phyloP scores from a whole-genome alignment of 75 land plant genomes.

The Cupressus sempervirens region DNA sequence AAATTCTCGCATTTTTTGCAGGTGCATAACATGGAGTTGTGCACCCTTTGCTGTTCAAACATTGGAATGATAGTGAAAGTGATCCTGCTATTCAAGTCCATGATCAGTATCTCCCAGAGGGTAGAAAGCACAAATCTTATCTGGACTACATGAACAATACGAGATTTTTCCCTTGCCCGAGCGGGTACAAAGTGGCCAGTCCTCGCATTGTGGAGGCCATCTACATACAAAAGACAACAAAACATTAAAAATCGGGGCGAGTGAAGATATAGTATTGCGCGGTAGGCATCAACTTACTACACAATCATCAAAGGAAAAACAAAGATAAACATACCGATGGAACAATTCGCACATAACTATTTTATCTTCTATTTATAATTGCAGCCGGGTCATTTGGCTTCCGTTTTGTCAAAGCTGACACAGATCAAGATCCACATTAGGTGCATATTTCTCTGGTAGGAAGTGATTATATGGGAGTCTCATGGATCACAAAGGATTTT shows the following conservation, averaged over 20 bases:
- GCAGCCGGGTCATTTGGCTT: too few relatives aligned
- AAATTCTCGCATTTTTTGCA: constrained; percentile 61
- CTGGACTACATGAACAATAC: constrained; percentile 44
- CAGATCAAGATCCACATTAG: constrained; percentile 7
- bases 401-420: too few relatives aligned
- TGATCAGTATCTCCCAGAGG: constrained; percentile 33
- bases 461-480: constrained; percentile 5
- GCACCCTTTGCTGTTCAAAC: constrained; percentile 40
- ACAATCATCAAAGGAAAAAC: too few relatives aligned
- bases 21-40: constrained; percentile 60
- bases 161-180: constrained; percentile 62
- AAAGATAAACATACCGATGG: too few relatives aligned
- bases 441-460: constrained; percentile 18
- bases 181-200: constrained; percentile 71
- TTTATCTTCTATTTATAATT: too few relatives aligned
- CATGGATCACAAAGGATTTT: constrained; percentile 28
- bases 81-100: constrained; percentile 41
- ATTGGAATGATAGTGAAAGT: constrained; percentile 47
- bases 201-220: constrained; percentile 73
- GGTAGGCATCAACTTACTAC: too few relatives aligned
- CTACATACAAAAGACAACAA: too few relatives aligned
- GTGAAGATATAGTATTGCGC: too few relatives aligned
- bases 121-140: constrained; percentile 17
- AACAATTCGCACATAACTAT: too few relatives aligned
- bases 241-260: too few relatives aligned